These are phyloP conservation scores for Xylariaceae sp. DNA, from an alignment of 2,329 filamentous ascomycete species.

Conservation along the genomic window DNA sequence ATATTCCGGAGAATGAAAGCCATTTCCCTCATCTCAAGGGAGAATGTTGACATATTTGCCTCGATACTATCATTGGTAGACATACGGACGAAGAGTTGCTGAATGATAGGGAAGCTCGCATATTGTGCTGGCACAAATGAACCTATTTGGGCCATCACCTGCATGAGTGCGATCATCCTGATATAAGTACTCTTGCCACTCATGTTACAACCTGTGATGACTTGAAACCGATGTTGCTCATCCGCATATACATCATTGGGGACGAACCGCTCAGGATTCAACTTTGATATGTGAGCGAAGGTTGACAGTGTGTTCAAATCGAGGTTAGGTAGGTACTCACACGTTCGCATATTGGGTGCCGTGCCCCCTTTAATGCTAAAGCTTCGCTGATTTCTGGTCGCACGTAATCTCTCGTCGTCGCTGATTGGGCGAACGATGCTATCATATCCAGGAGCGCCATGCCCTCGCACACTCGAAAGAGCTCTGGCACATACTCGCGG, in stretches of 20 bases:
- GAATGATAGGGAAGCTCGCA: constrained; percentile 72
- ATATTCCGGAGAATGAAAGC: constrained; percentile 87
- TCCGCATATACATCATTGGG: constrained; percentile 89
- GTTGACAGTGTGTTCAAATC: neutral
- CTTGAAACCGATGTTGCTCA: constrained; percentile 76
- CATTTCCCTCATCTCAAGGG: constrained; percentile 92
- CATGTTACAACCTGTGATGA: constrained; percentile 97
- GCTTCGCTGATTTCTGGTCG: constrained; percentile 64
- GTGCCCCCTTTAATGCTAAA: constrained; percentile 65
- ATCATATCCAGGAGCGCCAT: constrained; percentile 87
- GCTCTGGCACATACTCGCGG: constrained; percentile 60
- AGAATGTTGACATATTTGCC: constrained; percentile 88
- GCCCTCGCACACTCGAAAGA: constrained; percentile 83
- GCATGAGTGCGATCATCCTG: constrained; percentile 72
- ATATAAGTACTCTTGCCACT: constrained; percentile 97
- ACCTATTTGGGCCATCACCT: constrained; percentile 91
- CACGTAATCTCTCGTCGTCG: constrained; percentile 54
- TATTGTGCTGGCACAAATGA: constrained; percentile 84
- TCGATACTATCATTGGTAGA: constrained; percentile 85
- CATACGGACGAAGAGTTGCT: constrained; percentile 81
- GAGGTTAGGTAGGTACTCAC: too few relatives aligned
- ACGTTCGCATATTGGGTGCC: constrained; percentile 76
- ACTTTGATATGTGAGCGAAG: constrained; percentile 32
- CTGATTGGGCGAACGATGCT: constrained; percentile 67
- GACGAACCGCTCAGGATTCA: constrained; percentile 63